Base-by-base conservation (phyloP, 2,329 filamentous ascomycete genomes). In the Ascochyta fabae region DNA sequence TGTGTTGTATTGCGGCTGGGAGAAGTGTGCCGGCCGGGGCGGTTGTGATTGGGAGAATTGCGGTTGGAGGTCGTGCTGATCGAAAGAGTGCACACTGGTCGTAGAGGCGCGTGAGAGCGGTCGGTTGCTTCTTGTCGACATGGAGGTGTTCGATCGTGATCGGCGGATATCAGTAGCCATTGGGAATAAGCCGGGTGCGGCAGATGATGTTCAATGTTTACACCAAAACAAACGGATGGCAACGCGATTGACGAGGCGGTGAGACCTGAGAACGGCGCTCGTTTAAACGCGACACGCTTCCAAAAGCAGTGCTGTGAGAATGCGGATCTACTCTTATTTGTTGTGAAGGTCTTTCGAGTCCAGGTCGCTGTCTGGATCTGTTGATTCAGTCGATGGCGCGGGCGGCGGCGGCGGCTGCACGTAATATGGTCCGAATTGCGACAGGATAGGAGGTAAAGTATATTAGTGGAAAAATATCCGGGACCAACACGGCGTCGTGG, bases 61-160 rank as follows among this genome's bases (percentile, higher is more conserved):
- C 31, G 54, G 40, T n/a, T 65, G 64, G 33, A 65, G 48, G 42
- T 68, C 60, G 61, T 71, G 72, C 49, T 74, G 68, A 43, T 72
- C 70, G 57, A 74, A 74, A 15, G 73, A 77, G 42, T 80, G 78
- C 35, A 79, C 62, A 62, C 79, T 81, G n/a, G 79, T 77, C 16
- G 79, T 81, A 13, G 80, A 82, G 38, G 78, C 79, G 62, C 79
- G 76, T 26, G 79, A 81, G 16, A 76, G 72, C 42, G 80, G 79
- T 6, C 80, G 73, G 58, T 78, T 78, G 48, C 75, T 75, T 62
- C 75, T 77, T 29, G 68, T 71, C 24, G 78, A 78, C 52, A 74
- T 74, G 44, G 78, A 78, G 12, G 78, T 80, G 61, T 77, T 80
- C 23, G 79, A 80, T 27, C 78, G 74, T 49, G 80, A 80, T 44